Base-by-base conservation (phyloP, 768 basidiomycete species). In the Tulasnella calospora region DNA sequence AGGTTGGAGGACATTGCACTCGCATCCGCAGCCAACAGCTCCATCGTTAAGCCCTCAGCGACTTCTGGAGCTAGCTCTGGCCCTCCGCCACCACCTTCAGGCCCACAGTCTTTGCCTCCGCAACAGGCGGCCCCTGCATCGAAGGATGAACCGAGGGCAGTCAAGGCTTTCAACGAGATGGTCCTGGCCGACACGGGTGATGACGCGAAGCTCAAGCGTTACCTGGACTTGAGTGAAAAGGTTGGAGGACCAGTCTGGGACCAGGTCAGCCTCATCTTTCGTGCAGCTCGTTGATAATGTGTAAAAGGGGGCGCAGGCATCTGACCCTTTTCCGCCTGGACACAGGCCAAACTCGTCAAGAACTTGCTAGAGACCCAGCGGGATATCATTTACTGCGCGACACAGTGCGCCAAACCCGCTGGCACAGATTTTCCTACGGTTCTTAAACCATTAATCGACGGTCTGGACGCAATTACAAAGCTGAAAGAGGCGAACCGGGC, bases 1-100 rank as follows among this genome's bases (percentile, higher is more conserved):
- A 90, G 98, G 44, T 89, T 99, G 46, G 98, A 99, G 85, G 98
- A 99, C 83, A 87, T 95, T 79, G 92, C 92, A 47, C 86, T 88
- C 55, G 86, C 89, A 21, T 82, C 85, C 75, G 81, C 82, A 81
- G 84, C 83, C 19, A n/a, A 71, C 81, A 72, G 79, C 80, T 72
- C 61, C 82, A 27, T 80, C 81, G 19, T 75, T 79, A 47, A 82
- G 80, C 78, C 80, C 77, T 70, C 82, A 77, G 80, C 71, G 15
- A 21, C 71, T 38, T 41, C 44, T 21, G 36, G 44, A 13, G 44
- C 36, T 17, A 81, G 81, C 61, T 40, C 81, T 73, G 82, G 79
- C 23, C 81, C 83, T 36, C 71, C 83, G 27, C 79, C 83, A 47
- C 33, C 84, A 30, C 80, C 84, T 70, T 76, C 85, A n/a, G 21